Conservation (phyloP, 2,329 filamentous ascomycete species). For the Chaetomium globosum region DNA sequence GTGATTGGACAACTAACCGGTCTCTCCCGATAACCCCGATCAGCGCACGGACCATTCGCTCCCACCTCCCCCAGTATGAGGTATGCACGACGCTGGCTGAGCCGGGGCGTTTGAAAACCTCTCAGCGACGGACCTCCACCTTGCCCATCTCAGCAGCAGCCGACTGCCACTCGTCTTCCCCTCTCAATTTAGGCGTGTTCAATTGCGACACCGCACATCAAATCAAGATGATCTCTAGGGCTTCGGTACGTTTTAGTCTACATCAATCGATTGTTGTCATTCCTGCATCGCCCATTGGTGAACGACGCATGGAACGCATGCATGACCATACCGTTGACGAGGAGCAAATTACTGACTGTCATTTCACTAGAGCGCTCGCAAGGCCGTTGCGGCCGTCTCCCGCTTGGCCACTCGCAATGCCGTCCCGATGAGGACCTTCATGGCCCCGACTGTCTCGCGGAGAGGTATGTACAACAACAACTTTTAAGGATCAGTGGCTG, state of each 20-base stretch:
- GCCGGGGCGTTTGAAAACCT: conserved; percentile 47
- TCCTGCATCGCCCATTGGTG: conserved; percentile 2
- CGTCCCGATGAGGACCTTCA: conserved; percentile 58
- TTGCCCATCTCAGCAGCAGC: conserved; percentile 32
- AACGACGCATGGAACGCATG: background rate
- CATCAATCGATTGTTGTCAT: background rate
- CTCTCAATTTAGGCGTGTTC: conserved; percentile 35
- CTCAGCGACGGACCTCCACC: conserved; percentile 43
- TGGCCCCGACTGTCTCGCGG: conserved; percentile 62
- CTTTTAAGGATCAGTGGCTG: background rate
- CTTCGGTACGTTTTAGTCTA: conserved; percentile 52
- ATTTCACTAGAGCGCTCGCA: conserved; percentile 51
- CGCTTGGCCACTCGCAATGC: conserved; percentile 53
- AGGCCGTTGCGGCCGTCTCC: conserved; percentile 54
- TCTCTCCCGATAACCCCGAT: conserved; percentile 27
- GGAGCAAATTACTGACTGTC: conserved; percentile 40
- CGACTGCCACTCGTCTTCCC: conserved; percentile 38
- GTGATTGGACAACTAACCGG: conserved; percentile 33
- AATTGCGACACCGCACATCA: conserved; percentile 53
- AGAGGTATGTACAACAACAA: conserved; percentile 55
- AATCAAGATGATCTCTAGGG: conserved; percentile 61
- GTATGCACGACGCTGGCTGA: conserved; percentile 31
- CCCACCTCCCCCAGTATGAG: conserved; percentile 26
- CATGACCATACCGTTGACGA: background rate
- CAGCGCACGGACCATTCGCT: conserved; percentile 25